phyloP scores from a whole-genome alignment of 306 rosid species.

The Begonia fuchsioides region DNA sequence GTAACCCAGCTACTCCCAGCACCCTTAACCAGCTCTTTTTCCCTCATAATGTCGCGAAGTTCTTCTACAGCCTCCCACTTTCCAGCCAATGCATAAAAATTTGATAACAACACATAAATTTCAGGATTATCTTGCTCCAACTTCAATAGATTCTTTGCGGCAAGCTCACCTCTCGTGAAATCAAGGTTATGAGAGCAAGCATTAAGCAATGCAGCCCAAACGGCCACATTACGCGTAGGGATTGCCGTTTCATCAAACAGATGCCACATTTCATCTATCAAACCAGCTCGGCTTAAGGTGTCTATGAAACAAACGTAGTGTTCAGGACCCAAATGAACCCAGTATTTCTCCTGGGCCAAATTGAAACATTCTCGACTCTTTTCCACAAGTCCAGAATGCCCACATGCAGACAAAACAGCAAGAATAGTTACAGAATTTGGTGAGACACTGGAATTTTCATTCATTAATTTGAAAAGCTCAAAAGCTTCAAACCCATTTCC shows the following conservation, averaged over 20 bases:
- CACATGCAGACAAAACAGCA: slow-evolving; percentile 27
- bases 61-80: slow-evolving; percentile 51
- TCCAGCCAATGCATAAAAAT: slow-evolving; percentile 44
- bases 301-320: slow-evolving; percentile 49
- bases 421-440: too few species aligned
- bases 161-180: too few species aligned
- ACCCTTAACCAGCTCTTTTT: slow-evolving; percentile 42
- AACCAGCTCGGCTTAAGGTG: slow-evolving; percentile 41
- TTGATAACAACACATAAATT: slow-evolving; percentile 32
- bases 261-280: slow-evolving; percentile 39
- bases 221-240: too few species aligned
- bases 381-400: slow-evolving; percentile 39
- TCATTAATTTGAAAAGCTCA: slow-evolving; percentile 25
- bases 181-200: slow-evolving; percentile 38
- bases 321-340: slow-evolving; percentile 33
- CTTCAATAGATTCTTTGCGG: slow-evolving; percentile 32
- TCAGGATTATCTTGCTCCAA: slow-evolving; percentile 38
- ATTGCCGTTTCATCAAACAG: slow-evolving; percentile 18
- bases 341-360: slow-evolving; percentile 25
- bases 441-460: too few species aligned
- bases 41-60: slow-evolving; percentile 30
- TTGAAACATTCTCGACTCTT: slow-evolving; percentile 36
- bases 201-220: slow-evolving; percentile 46
- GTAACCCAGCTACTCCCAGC: too few species aligned
- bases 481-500: slow-evolving; percentile 35